A percentile compares a stretch with the other conserved stretches of the same genome.
phyloP scores from a whole-genome alignment of 305 asterid species.

The Rubia tinctorum region DNA sequence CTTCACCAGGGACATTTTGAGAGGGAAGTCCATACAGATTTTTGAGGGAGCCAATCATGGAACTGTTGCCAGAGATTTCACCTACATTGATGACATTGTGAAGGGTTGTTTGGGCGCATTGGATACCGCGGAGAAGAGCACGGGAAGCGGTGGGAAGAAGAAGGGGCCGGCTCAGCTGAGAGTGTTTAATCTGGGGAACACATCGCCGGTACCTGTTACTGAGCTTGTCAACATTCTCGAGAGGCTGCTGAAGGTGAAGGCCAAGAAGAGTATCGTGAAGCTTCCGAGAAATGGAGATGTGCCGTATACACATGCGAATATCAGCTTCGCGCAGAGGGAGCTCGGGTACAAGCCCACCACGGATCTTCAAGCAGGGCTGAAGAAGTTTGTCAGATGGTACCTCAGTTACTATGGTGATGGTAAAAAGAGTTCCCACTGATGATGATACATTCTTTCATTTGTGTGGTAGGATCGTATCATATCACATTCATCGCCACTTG shows the following conservation, averaged over 20 bases:
- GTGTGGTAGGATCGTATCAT: slow-evolving; percentile 51
- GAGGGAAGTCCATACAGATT: slow-evolving; percentile 76
- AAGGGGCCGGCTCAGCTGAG: slow-evolving; percentile 80
- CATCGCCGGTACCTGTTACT: slow-evolving; percentile 87
- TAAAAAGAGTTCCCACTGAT: slow-evolving; percentile 67
- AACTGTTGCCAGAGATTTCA: slow-evolving; percentile 88
- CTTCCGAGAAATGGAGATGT: slow-evolving; percentile 92
- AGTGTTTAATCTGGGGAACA: slow-evolving; percentile 80
- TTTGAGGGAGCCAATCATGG: slow-evolving; percentile 89
- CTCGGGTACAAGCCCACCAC: slow-evolving; percentile 85
- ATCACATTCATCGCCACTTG: neutral
- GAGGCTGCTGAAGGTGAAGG: slow-evolving; percentile 75
- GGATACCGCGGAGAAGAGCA: slow-evolving; percentile 91
- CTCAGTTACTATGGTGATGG: slow-evolving; percentile 70
- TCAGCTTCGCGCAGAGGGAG: slow-evolving; percentile 79
- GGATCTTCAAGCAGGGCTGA: slow-evolving; percentile 81
- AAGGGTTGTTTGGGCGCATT: slow-evolving; percentile 87
- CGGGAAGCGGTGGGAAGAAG: slow-evolving; percentile 94
- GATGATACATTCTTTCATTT: slow-evolving; percentile 39
- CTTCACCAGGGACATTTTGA: slow-evolving; percentile 78
- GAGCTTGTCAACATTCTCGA: slow-evolving; percentile 88
- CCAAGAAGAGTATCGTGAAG: slow-evolving; percentile 71
- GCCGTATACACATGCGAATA: slow-evolving; percentile 86
- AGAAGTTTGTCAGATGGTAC: slow-evolving; percentile 91
- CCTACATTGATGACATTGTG: slow-evolving; percentile 88